These are phyloP conservation scores for Teunomyces tritomae DNA, from an alignment of 805 yeast genomes.

Conservation along the genomic window DNA sequence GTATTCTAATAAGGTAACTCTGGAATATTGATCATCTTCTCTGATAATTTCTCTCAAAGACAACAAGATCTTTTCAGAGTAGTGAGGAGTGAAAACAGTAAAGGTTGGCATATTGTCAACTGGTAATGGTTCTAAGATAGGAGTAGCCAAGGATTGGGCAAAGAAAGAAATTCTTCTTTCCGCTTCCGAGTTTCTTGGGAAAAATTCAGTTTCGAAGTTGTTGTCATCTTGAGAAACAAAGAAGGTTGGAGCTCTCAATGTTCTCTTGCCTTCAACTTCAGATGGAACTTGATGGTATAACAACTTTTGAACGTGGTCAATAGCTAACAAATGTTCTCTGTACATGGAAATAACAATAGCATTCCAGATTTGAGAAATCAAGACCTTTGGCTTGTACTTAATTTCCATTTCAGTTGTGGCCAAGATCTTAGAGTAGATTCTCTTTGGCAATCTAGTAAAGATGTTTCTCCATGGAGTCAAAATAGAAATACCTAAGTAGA, in stretches of 20 bases:
- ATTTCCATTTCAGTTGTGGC: constrained; percentile 99
- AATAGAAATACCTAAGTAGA: constrained; percentile 97
- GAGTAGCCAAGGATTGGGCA: constrained; percentile 98
- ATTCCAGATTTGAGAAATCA: constrained; percentile 98
- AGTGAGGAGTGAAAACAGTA: constrained; percentile 95
- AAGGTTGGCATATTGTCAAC: constrained; percentile 99
- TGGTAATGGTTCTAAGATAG: constrained; percentile 97
- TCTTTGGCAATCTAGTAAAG: constrained; percentile 95
- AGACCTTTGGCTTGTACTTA: constrained; percentile 96
- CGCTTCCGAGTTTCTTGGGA: constrained; percentile 96
- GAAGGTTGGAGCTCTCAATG: constrained; percentile 98
- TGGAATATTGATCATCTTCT: constrained; percentile 95
- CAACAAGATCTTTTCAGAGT: constrained; percentile 87
- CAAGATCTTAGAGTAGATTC: constrained; percentile 95
- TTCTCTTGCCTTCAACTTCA: constrained; percentile 96
- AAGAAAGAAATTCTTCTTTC: constrained; percentile 99
- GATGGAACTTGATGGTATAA: constrained; percentile 98
- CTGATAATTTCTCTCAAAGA: constrained; percentile 95
- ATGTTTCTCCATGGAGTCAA: constrained; percentile 99
- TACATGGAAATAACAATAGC: constrained; percentile 99
- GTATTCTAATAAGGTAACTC: constrained; percentile 90
- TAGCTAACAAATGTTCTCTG: constrained; percentile 97
- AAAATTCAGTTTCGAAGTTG: constrained; percentile 92
- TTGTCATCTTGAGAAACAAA: constrained; percentile 96
- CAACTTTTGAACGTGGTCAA: constrained; percentile 97